Evolutionary conservation across 2,329 filamentous ascomycete genomes (phyloP).

Genomic region (Xylaria sp.): DNA sequence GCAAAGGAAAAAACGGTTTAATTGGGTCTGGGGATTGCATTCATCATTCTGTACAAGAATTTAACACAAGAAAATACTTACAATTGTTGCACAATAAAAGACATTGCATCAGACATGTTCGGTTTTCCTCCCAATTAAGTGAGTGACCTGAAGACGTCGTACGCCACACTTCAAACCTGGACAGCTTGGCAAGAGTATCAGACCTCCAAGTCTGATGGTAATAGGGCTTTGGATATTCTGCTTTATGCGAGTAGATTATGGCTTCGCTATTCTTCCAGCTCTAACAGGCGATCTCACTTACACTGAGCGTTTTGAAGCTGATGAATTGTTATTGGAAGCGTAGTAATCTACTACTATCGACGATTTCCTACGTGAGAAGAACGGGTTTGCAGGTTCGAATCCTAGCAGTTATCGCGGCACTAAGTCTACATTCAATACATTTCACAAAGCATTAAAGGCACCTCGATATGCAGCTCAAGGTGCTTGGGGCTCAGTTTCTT

Average conservation of each 20-base stretch:
- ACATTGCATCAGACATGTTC: conserved; percentile 7
- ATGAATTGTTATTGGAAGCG: neutral
- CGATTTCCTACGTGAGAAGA: too few relatives aligned
- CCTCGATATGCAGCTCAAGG: too few relatives aligned
- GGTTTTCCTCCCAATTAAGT: too few relatives aligned
- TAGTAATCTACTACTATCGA: neutral
- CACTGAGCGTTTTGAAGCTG: neutral
- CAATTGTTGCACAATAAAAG: conserved; percentile 11
- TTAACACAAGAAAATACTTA: neutral
- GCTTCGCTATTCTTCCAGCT: neutral
- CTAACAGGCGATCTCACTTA: neutral
- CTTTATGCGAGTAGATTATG: neutral
- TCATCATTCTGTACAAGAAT: conserved; percentile 1
- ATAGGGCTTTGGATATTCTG: too few relatives aligned
- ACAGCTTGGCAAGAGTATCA: neutral
- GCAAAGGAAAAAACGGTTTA: conserved; percentile 5
- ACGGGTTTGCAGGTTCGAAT: too few relatives aligned
- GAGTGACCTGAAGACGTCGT: neutral
- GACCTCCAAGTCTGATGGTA: too few relatives aligned
- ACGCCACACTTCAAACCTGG: neutral
- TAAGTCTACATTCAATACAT: too few relatives aligned
- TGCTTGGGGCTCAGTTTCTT: too few relatives aligned
- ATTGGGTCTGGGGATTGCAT: conserved; percentile 13
- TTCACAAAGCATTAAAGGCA: too few relatives aligned
- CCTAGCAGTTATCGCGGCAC: too few relatives aligned